Base-by-base conservation (phyloP, 2,329 filamentous ascomycete species). In the Penicillium sp. region DNA sequence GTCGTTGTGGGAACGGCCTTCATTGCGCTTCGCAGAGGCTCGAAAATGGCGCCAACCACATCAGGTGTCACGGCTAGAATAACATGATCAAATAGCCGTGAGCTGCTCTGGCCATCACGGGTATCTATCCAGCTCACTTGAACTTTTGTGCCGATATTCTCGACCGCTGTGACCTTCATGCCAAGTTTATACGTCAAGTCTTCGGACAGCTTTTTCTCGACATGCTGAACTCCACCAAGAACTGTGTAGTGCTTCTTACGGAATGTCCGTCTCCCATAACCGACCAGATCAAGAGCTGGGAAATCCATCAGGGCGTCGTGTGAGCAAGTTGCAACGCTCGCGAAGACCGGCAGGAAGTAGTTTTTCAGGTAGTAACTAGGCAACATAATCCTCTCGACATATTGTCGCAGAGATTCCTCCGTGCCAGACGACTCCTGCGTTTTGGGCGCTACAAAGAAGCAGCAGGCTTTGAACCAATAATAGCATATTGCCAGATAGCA, bases 321-420 rank as follows among this genome's bases (percentile, higher is more conserved):
- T 0, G 82, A 76, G 62, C 82, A 86, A 1, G 83, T 86, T 4
- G 79, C 78, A 7, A 85, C 81, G 57, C 78, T 78, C 49, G 82
- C 81, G 39, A 86, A 75, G 6, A 85, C 71, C 0, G 84, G 84
- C 0, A 86, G 70, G 8, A 86, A 66, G 62, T 86, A 86, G 35
- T 78, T 75, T 3, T 72, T 68, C 4, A 74, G 65, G 55, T 83
- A 85, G 29, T 77, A 75, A 6, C 67, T 70, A 0, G 83, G 82
- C 1, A 84, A 66, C 49, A 74, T 70, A 5, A 82, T 81, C n/a
- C 83, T 74, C n/a, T 68, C 55, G 6, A 83, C 63, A 59, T 86
- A 86, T 36, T 79, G 70, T 17, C 68, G 75, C 0, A 86, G 61
- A 0, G 81, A 77, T 61, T 86, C 83, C 21, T 52, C 36, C 51